Evolutionary conservation across 768 basidiomycete genomes (phyloP), one percentile per base, ranked within the genome.

Genomic region (Cyclocybe cylindracea): DNA sequence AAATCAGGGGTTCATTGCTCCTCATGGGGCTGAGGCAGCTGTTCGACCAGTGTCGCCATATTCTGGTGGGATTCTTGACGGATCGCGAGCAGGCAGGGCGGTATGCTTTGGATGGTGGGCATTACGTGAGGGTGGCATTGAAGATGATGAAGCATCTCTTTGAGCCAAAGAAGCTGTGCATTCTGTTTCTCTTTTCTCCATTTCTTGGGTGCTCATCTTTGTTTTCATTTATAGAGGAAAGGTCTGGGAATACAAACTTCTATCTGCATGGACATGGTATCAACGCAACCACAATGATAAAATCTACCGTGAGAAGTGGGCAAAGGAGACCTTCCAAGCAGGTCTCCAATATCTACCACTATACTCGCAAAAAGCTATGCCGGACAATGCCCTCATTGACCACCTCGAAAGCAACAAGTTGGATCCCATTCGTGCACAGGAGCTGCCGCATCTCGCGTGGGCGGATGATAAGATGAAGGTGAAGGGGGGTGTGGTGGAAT

Each of bases 271-370:
- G 64, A 62, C 58, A 33, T 66, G 64, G 64, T 63, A 58, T 43
- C 62, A 62, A 7, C 59, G 58, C 33, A 62, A 56, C 2, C 59
- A 62, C 37, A 62, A 66, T 5, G 64, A 66, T 41, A 61, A 62
- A 8, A 60, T 66, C 14, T 66, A 54, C 49, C 58, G 64, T 5
- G 64, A 66, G 50, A 57, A 58, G 35, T 54, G 52, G 44, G 59
- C 64, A 5, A 66, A 66, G 29, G 64, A 66, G 33, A 63, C 62
- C 4, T 66, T 66, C 57, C 64, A 64, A 35, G 64, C 61, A 1
- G 64, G 62, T 1, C 43, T 66, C 2, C 61, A 61, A 14, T 66
- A 63, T 33, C 48, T 66, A 10, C 51, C 64, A 2, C 62, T 61
- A 44, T 58, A 58, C 50, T 56, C 63, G 18, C 47, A 44, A 7